Conservation (phyloP, 192 early-diverging fungal genomes). For the Entomortierella beljakovae region DNA sequence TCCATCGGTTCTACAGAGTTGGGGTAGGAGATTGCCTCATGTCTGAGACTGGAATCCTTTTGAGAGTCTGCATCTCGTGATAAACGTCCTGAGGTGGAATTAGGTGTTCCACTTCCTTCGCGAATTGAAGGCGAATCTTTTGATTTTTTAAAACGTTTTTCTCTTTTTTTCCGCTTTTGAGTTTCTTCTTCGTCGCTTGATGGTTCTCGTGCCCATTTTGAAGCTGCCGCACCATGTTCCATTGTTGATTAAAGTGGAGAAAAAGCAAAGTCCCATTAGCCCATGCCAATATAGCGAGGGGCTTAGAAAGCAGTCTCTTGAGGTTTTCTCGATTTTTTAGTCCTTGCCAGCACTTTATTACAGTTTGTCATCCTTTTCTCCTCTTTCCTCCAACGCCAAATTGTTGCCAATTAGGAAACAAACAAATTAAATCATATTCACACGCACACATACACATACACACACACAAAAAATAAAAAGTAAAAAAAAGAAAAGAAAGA, state of each 20-base stretch:
- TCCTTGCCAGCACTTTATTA: no score
- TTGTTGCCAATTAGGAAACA: no score
- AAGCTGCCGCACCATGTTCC: constrained; percentile 26
- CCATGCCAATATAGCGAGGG: neutral
- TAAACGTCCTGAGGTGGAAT: constrained; percentile 4
- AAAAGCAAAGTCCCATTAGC: neutral
- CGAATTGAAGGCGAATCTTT: constrained; percentile 35
- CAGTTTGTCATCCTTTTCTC: no score
- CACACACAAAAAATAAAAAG: no score
- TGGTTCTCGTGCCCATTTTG: constrained; percentile 44
- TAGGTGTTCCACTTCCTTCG: constrained; percentile 40
- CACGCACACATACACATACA: no score
- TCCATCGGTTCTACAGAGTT: neutral
- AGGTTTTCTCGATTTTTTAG: no score
- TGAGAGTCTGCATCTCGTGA: constrained; percentile 5
- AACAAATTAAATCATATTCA: no score
- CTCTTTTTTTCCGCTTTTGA: constrained; percentile 16
- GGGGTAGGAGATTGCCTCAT: neutral
- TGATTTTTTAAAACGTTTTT: constrained; percentile 41
- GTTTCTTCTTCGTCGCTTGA: constrained; percentile 46
- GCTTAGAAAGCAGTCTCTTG: constrained; percentile 5
- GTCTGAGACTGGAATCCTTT: constrained; percentile 3
- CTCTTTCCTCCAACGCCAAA: neutral
- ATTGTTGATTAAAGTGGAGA: neutral
- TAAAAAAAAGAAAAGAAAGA: neutral